phyloP scores from a whole-genome alignment of 148 eudicot genomes.

The Agrostemma githago region DNA sequence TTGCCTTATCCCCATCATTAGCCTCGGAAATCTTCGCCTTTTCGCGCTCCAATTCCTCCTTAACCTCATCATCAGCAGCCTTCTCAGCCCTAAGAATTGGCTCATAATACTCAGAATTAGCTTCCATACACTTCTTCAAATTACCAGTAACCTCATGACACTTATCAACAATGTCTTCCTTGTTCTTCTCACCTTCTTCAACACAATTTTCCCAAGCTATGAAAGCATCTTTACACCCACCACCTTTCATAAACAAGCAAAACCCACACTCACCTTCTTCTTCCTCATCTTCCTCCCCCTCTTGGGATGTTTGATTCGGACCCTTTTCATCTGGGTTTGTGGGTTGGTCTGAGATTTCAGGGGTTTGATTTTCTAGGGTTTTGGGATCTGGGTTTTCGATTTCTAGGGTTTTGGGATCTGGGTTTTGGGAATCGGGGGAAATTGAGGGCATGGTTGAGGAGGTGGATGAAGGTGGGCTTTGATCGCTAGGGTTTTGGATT shows the following conservation, averaged over 20 bases:
- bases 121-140: slow-evolving; percentile 57
- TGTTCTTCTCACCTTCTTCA: slow-evolving; percentile 41
- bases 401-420: slow-evolving; percentile 30
- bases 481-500: slow-evolving; percentile 28
- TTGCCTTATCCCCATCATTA: slow-evolving; percentile 15
- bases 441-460: slow-evolving; percentile 20
- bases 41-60: slow-evolving; percentile 31
- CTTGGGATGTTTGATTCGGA: not conserved
- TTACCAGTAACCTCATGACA: slow-evolving; percentile 43
- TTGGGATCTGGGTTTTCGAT: slow-evolving; percentile 28
- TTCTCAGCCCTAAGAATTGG: slow-evolving; percentile 51
- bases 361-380: slow-evolving; percentile 11
- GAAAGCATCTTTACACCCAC: slow-evolving; percentile 55
- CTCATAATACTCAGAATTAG: slow-evolving; percentile 46
- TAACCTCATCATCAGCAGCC: slow-evolving; percentile 38
- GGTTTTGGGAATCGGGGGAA: slow-evolving; percentile 25
- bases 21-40: slow-evolving; percentile 1
- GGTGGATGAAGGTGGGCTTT: not conserved
- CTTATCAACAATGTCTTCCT: slow-evolving; percentile 49
- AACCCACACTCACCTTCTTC: slow-evolving; percentile 62
- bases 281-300: slow-evolving; percentile 33
- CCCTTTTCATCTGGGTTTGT: slow-evolving; percentile 18
- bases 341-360: slow-evolving; percentile 23
- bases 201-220: slow-evolving; percentile 49
- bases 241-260: slow-evolving; percentile 65